Base-by-base conservation (phyloP, 106 monocot species). In the Xerophyta viscosa region DNA sequence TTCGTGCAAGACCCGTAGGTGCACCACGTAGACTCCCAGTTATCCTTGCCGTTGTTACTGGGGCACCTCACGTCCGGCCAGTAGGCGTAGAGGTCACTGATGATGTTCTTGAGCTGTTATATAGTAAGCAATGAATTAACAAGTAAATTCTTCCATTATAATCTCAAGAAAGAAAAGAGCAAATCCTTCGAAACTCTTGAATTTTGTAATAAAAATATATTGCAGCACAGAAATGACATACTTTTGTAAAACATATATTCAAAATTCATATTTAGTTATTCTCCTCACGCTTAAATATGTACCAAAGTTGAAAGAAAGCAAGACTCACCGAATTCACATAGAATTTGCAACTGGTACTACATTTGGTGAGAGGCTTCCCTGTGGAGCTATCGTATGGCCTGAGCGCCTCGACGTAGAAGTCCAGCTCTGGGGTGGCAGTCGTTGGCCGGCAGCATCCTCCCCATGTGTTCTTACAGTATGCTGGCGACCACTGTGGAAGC, bases 61-160 rank as follows among this genome's bases (percentile, higher is more conserved):
- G 71, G 71, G 56, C 71, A 71, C 7, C 11, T 49, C 11, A 71
- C 2, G 42, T 56, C 56, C 21, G 56, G 27, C 63, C 71, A 71
- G 63, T 71, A 56, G 11, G 69, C 21, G 46, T 20, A 62, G 37
- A 69, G 25, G 15, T 69, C 45, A 6, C 28, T 33, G 9, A 64
- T 57, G 12, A 71, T 31, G 4, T 42, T 29, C 21, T 5, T 39
- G 2, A 63, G 36, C 62, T 71, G 63, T 25, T 2, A 5, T n/a
- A n/a, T n/a, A n/a, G n/a, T n/a, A n/a, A n/a, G n/a, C n/a, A n/a
- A n/a, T n/a, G n/a, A n/a, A n/a, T n/a, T n/a, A n/a, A n/a, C n/a
- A n/a, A n/a, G n/a, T n/a, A n/a, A n/a, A n/a, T n/a, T n/a, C n/a
- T n/a, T n/a, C n/a, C n/a, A n/a, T n/a, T n/a, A n/a, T n/a, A n/a